Base-by-base conservation (phyloP, 2,329 filamentous ascomycete genomes). In the Fusarium nurragi region DNA sequence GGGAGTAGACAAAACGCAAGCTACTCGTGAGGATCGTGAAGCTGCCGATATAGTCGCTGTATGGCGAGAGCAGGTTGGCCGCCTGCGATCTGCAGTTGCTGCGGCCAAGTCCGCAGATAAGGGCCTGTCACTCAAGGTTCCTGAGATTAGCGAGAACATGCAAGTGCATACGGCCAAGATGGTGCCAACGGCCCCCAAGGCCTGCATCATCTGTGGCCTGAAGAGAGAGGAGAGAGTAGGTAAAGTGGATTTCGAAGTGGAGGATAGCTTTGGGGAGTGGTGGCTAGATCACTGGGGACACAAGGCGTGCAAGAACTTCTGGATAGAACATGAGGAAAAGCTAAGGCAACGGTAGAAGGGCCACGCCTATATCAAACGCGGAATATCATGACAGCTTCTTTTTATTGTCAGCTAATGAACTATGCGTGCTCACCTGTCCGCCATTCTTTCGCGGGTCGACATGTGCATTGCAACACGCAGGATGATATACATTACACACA, bases 201-300 rank as follows among this genome's bases (percentile, higher is more conserved):
- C 89, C 1, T 98, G 94, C 78, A 85, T 94, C 47, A 80, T 98
- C 28, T 98, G 94, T 76, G 94, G 94, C 0, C 77, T 98, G 65
- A 95, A 92, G 79, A 83, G 94, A 65, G 93, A 97, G 37, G 94
- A 98, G 78, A 85, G 94, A 46, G 83, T 97, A 12, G 77, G 80
- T 19, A 92, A 89, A 72, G 85, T 95, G 30, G 93, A 97, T 72
- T 80, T 88, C 49, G 84, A 89, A 23, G 87, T 96, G 10, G 89
- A 94, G 71, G 94, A 98, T 76, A 93, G 91, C 75, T 97, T 97
- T 81, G 93, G 93, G 13, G 94, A 98, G 79, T 98, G 93, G 92
- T 98, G 94, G 94, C 83, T 90, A 38, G 93, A 97, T 41, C 90
- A 94, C 75, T 94, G 93, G 90, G 92, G 90, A 0, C 91, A 94